These are phyloP conservation scores for Lactarius sp. DNA, from an alignment of 768 basidiomycete species.

Conservation along the genomic window DNA sequence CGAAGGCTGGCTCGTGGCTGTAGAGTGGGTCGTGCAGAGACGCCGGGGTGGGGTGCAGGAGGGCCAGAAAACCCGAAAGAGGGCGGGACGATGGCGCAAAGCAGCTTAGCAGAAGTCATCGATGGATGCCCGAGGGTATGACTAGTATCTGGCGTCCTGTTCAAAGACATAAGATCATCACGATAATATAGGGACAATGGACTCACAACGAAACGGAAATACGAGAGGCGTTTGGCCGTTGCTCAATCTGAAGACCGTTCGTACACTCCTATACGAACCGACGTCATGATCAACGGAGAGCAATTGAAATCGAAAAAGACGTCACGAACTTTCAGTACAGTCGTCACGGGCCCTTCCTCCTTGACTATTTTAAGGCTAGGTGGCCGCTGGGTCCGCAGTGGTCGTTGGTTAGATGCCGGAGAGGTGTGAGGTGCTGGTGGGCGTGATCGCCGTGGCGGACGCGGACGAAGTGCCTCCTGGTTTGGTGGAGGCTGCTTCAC, in stretches of 20 bases:
- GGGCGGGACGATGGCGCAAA: background rate
- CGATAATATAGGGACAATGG: background rate
- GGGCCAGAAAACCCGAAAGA: background rate
- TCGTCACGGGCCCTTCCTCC: conserved; percentile 9
- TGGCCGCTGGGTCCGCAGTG: conserved; percentile 4
- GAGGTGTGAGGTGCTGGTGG: background rate
- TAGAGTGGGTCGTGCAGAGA: background rate
- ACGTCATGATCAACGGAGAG: background rate
- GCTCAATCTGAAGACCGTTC: conserved; percentile 8
- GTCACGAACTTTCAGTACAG: conserved; percentile 9
- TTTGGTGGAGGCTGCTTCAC: background rate
- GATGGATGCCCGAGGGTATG: background rate
- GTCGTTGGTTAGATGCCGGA: background rate
- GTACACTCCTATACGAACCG: conserved; percentile 5
- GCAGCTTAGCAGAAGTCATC: conserved; percentile 4
- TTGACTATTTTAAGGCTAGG: conserved; percentile 7
- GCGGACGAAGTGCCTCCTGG: background rate
- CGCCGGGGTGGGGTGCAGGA: background rate
- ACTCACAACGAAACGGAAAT: conserved; percentile 17
- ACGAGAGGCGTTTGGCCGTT: background rate
- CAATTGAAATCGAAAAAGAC: background rate
- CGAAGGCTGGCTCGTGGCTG: conserved; percentile 8
- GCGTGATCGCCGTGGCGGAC: background rate
- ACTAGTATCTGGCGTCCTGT: conserved; percentile 6
- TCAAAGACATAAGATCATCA: background rate